Evolutionary conservation across 2,329 filamentous ascomycete species (phyloP).

Genomic region (Epichloe hybrida): DNA sequence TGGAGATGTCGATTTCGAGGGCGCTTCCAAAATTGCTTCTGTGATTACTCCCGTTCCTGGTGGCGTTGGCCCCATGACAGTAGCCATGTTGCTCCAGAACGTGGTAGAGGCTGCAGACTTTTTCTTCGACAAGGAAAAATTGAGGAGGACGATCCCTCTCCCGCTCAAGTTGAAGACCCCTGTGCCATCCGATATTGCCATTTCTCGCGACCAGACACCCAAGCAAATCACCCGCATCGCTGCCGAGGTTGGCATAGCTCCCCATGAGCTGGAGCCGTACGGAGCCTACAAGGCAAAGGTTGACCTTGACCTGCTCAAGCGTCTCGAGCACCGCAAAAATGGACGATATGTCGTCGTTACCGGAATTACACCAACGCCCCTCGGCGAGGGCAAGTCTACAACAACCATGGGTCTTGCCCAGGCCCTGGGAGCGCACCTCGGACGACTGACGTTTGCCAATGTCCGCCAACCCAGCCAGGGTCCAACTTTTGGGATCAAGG

Average conservation of each 20-base stretch:
- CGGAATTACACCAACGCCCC: constrained; percentile 89
- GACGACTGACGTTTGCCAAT: constrained; percentile 85
- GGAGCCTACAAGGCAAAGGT: constrained; percentile 95
- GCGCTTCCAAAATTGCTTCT: constrained; percentile 73
- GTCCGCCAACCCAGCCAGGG: constrained; percentile 95
- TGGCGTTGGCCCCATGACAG: constrained; percentile 96
- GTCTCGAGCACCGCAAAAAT: constrained; percentile 74
- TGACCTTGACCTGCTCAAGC: constrained; percentile 65
- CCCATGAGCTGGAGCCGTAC: constrained; percentile 87
- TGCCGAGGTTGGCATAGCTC: constrained; percentile 71
- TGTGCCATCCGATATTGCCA: constrained; percentile 89
- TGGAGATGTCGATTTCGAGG: constrained; percentile 86
- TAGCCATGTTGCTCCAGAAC: constrained; percentile 95
- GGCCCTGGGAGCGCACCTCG: constrained; percentile 78
- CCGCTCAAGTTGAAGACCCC: constrained; percentile 65
- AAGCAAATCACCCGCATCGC: constrained; percentile 81
- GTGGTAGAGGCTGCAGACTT: constrained; percentile 74
- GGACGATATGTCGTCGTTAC: constrained; percentile 88
- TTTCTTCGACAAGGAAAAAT: constrained; percentile 73
- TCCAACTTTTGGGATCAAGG: constrained; percentile 97
- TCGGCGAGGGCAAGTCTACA: constrained; percentile 96
- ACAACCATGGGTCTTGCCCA: constrained; percentile 94
- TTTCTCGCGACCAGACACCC: constrained; percentile 80
- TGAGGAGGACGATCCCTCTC: constrained; percentile 67
- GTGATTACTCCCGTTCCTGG: constrained; percentile 93